Evolutionary conservation across 108 stramenopile genomes (phyloP), one percentile per base, ranked within the genome.

Genomic region (Craspedostauros australis): DNA sequence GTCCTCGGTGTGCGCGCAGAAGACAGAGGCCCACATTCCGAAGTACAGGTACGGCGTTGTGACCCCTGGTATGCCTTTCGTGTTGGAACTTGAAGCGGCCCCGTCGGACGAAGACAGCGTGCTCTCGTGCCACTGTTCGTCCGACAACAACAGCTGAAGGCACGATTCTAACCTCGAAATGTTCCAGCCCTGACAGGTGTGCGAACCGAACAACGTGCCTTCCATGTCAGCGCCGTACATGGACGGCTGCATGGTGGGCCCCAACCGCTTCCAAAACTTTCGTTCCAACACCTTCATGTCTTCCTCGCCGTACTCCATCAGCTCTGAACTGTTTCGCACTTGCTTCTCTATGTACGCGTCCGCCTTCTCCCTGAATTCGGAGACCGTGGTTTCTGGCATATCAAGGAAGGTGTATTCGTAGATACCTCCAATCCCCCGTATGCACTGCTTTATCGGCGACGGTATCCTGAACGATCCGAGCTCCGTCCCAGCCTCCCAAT

Each of bases 1-100:
- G 66, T 99, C 98, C 70, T 99, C 98, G 3, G 90, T 96, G 52
- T 99, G 98, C 14, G 86, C 91, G 39, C 83, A 84, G 54, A 93
- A 93, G 9, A 77, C 77, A 53, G 80, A 79, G 4, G 73, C 91
- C 91, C 91, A 93, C 86, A 87, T 87, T 20, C 91, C 91, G 55
- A 84, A 82, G 41, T 93, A 93, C 23, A 93, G 64, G 50, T 93
- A 93, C 2, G 91, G 85, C 21, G 75, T 80, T 0, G 91, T 93
- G 9, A 93, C 91, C 8, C 91, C 91, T 12, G 91, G 91, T 7
- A 93, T 64, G 22, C 73, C 63, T 7, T n/a, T 12, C 12, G 11
- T 12, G n/a, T n/a, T n/a, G n/a, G n/a, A n/a, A n/a, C n/a, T n/a
- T n/a, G n/a, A n/a, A n/a, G n/a, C n/a, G n/a, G n/a, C n/a, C n/a